Evolutionary conservation across 1,284 basidiomycete species (phyloP).

Genomic region (Cryptococcus hybrid): DNA sequence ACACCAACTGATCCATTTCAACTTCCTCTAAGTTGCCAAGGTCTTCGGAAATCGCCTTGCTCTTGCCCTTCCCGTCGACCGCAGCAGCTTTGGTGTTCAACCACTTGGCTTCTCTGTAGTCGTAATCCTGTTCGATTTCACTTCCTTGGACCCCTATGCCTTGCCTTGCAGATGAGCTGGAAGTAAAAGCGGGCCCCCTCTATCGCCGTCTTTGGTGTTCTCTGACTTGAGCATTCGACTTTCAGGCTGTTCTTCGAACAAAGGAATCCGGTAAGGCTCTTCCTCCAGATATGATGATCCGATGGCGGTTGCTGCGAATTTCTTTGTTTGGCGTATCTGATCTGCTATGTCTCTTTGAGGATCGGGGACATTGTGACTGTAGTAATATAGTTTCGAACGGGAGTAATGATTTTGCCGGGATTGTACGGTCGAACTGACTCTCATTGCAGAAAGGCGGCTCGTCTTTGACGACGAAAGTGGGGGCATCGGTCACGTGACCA

Average conservation of each 20-base stretch:
- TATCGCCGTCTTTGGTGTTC: not conserved
- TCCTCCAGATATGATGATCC: slow-evolving; percentile 3
- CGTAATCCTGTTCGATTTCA: slow-evolving; percentile 8
- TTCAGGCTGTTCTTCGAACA: slow-evolving; percentile 4
- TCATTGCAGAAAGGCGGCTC: too few relatives aligned
- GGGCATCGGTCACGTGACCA: too few relatives aligned
- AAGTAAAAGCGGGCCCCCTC: slow-evolving; percentile 6
- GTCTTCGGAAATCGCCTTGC: not conserved
- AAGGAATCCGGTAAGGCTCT: not conserved
- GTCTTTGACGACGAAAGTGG: too few relatives aligned
- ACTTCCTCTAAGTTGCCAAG: not conserved
- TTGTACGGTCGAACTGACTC: too few relatives aligned
- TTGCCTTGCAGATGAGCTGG: slow-evolving; percentile 14
- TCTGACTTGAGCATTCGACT: not conserved
- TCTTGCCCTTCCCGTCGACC: slow-evolving; percentile 1
- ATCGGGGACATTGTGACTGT: slow-evolving; percentile 40
- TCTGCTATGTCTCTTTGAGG: slow-evolving; percentile 45
- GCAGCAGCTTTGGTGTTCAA: slow-evolving; percentile 1
- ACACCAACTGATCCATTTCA: not conserved
- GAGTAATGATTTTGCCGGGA: too few relatives aligned
- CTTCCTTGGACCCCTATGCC: slow-evolving; percentile 15
- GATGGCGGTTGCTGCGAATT: slow-evolving; percentile 31
- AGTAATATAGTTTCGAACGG: too few relatives aligned
- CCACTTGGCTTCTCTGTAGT: not conserved
- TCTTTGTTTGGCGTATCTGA: slow-evolving; percentile 42